Base-by-base conservation (phyloP, 2,329 filamentous ascomycete genomes). In the Pestalotiopsis sp. region DNA sequence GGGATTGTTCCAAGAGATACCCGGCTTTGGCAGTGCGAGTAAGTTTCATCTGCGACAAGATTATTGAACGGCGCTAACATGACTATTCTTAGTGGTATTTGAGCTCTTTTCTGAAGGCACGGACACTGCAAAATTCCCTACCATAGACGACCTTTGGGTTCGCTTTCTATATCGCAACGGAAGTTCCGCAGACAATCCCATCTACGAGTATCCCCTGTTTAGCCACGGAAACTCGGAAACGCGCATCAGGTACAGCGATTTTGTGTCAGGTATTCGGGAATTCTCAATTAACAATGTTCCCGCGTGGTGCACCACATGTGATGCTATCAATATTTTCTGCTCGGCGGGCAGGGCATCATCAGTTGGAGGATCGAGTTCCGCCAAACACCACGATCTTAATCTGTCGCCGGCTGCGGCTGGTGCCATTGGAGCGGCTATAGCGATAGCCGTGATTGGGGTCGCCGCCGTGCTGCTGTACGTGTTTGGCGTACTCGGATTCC, bases 21-120 rank as follows among this genome's bases (percentile, higher is more conserved):
- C 92, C 0, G 85, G 90, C 71, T 93, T 94, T 48, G 94, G 93
- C 0, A 90, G 89, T 1, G 86, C 88, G 55, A 91, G 62, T 65
- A 38, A 56, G 62, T 56, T 38, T 35, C 17, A 56, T 7, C 20
- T 24, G 2, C 2, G 7, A 17, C 26, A 6, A 6, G 1, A 20
- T 11, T 11, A 5, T 13, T n/a, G 10, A 22, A 17, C 10, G 7
- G 5, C 14, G 14, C 20, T 35, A n/a, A 44, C 35, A 17, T 14
- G n/a, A 26, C 22, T 17, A 11, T 20, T 20, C n/a, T 17, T 39
- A 65, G 62, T 97, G 85, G 82, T 87, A 0, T 94, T 96, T 75
- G 94, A 97, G 80, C 77, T 90, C 4, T 84, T 84, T 17, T 67
- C 77, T 68, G 57, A 68, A 65, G 65, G 71, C 55, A 70, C 69